phyloP scores from a whole-genome alignment of 306 rosid genomes.

The Neltuma alba region DNA sequence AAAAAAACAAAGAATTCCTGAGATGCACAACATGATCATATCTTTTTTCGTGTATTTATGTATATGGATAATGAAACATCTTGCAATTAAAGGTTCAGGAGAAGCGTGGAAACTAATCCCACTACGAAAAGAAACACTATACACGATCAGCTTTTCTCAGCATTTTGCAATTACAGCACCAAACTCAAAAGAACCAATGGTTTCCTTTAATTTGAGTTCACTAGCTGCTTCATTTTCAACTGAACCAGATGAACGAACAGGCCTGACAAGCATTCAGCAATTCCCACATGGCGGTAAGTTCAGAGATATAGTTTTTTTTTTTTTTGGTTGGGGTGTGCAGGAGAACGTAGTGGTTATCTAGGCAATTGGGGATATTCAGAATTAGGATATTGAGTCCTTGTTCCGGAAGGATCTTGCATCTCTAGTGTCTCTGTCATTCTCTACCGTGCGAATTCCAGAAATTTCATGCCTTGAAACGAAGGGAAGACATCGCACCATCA shows the following conservation, averaged over 20 bases:
- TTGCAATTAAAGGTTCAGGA: constrained; percentile 1
- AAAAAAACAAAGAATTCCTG: background rate
- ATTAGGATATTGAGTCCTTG: constrained; percentile 28
- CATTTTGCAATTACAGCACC: constrained; percentile 22
- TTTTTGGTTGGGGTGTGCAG: background rate
- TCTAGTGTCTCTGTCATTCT: constrained; percentile 24
- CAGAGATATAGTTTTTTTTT: background rate
- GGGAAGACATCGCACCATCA: constrained; percentile 7
- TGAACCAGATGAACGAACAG: constrained; percentile 7
- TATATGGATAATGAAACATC: background rate
- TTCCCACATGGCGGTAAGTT: constrained; percentile 19
- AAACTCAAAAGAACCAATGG: background rate
- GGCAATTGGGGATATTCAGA: constrained; percentile 12
- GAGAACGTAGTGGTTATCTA: constrained; percentile 4
- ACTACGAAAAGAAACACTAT: background rate
- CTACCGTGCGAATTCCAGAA: constrained; percentile 29
- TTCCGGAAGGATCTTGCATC: constrained; percentile 35
- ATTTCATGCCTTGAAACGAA: constrained; percentile 41
- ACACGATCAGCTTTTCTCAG: constrained; percentile 6
- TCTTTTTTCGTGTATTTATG: background rate
- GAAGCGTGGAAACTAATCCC: background rate
- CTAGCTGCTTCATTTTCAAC: constrained; percentile 3
- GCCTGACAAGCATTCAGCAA: background rate
- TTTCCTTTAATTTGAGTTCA: background rate
- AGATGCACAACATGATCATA: background rate